phyloP scores from a whole-genome alignment of 306 rosid species.

The Lathyrus tuberosus region DNA sequence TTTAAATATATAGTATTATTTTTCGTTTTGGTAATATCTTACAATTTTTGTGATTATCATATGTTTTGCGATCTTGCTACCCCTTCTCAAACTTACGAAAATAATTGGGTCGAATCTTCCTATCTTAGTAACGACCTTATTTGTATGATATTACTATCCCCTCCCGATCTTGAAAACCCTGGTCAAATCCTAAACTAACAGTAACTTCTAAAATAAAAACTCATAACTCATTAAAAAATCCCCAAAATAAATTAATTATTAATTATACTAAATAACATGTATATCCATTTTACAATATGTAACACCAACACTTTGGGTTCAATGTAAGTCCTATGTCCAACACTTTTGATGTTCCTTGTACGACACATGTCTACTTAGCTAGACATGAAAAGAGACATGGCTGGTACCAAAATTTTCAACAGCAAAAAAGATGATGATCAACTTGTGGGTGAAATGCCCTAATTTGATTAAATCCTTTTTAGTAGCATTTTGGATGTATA shows the following conservation, averaged over 20 bases:
- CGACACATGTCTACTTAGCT: too few species aligned
- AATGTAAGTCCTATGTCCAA: neutral
- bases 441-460: neutral
- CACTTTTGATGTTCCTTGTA: too few species aligned
- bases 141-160: too few species aligned
- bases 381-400: constrained; percentile 1
- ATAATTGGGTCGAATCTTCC: too few species aligned
- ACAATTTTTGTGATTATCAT: too few species aligned
- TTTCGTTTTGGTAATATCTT: too few species aligned
- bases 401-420: neutral
- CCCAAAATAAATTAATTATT: constrained; percentile 11
- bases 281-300: neutral
- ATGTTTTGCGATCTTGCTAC: too few species aligned
- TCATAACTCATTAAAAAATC: neutral
- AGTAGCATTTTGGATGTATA: neutral
- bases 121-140: too few species aligned
- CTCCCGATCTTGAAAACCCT: too few species aligned
- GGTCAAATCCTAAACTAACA: constrained; percentile 12
- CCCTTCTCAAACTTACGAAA: too few species aligned
- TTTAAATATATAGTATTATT: too few species aligned
- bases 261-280: constrained; percentile 8
- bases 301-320: neutral
- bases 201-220: neutral
- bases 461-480: neutral
- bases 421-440: neutral